phyloP scores from a whole-genome alignment of 1,284 basidiomycete species.

The Ganoderma multipileum region DNA sequence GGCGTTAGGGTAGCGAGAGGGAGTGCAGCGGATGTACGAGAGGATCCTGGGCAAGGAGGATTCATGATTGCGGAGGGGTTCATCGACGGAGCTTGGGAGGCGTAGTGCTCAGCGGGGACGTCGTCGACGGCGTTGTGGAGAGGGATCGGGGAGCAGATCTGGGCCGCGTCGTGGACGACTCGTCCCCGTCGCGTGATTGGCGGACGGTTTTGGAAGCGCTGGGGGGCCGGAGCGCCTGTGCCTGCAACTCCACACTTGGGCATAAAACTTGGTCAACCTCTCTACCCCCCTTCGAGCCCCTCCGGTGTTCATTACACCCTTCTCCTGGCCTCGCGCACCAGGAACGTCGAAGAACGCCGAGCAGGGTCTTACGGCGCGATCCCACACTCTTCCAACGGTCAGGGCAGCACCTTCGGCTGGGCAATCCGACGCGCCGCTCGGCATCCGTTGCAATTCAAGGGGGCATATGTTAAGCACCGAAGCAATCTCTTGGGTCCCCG shows the following conservation, averaged over 20 bases:
- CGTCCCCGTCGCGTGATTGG: conserved; percentile 16
- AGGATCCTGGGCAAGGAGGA: background rate
- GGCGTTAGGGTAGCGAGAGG: background rate
- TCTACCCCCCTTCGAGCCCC: background rate
- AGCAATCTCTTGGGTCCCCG: conserved; percentile 25
- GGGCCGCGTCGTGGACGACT: background rate
- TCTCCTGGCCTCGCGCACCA: conserved; percentile 5
- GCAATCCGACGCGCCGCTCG: conserved; percentile 32
- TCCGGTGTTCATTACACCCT: background rate
- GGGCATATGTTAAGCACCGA: conserved; percentile 24
- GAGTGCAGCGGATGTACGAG: background rate
- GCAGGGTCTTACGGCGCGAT: conserved; percentile 10
- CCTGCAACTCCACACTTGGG: conserved; percentile 1
- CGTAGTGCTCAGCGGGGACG: background rate
- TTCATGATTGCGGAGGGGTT: conserved; percentile 7
- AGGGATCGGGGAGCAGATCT: conserved; percentile 11
- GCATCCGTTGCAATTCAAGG: conserved; percentile 20
- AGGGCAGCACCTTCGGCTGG: conserved; percentile 24
- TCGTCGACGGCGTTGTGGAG: conserved; percentile 10
- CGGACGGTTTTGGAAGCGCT: conserved; percentile 7
- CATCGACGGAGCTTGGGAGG: conserved; percentile 1
- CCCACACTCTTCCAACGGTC: background rate
- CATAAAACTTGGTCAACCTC: conserved; percentile 17
- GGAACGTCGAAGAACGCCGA: conserved; percentile 15
- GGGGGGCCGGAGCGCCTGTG: conserved; percentile 23